These are phyloP conservation scores for Theileria sp. DNA, from an alignment of 169 alveolate species.

Conservation along the genomic window DNA sequence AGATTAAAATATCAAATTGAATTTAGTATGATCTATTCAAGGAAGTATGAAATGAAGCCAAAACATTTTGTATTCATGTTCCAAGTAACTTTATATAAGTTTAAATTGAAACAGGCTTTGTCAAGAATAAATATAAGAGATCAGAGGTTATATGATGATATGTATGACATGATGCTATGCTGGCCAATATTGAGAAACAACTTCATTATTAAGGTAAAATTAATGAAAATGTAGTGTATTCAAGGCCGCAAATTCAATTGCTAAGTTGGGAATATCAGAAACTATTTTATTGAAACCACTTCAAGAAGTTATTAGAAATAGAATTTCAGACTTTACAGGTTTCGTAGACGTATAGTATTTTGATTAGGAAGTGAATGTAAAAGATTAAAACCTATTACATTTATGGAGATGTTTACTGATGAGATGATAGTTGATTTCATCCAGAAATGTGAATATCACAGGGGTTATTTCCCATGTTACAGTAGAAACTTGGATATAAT, in stretches of 20 bases:
- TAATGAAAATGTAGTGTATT: neutral
- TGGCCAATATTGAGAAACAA: constrained; percentile 78
- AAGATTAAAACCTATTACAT: constrained; percentile 63
- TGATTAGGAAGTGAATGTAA: constrained; percentile 50
- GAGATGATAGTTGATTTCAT: constrained; percentile 68
- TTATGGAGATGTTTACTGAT: constrained; percentile 68
- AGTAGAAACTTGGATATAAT: constrained; percentile 68
- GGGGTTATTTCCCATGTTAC: constrained; percentile 62
- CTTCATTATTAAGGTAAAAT: constrained; percentile 64
- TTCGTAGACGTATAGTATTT: constrained; percentile 12
- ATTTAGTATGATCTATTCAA: constrained; percentile 54
- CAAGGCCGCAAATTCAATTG: constrained; percentile 69
- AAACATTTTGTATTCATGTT: constrained; percentile 75
- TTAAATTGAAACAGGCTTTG: constrained; percentile 36
- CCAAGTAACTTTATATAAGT: constrained; percentile 52
- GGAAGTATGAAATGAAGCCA: constrained; percentile 76
- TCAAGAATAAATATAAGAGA: constrained; percentile 67
- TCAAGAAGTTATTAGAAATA: constrained; percentile 58
- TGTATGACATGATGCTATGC: constrained; percentile 75
- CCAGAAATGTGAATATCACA: constrained; percentile 64
- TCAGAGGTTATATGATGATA: constrained; percentile 66
- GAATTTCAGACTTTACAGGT: constrained; percentile 65
- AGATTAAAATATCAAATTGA: constrained; percentile 32
- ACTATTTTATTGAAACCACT: constrained; percentile 66
- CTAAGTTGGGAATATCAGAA: constrained; percentile 70